Conservation (phyloP, 2,329 filamentous ascomycete genomes). For the Fusarium humuli region DNA sequence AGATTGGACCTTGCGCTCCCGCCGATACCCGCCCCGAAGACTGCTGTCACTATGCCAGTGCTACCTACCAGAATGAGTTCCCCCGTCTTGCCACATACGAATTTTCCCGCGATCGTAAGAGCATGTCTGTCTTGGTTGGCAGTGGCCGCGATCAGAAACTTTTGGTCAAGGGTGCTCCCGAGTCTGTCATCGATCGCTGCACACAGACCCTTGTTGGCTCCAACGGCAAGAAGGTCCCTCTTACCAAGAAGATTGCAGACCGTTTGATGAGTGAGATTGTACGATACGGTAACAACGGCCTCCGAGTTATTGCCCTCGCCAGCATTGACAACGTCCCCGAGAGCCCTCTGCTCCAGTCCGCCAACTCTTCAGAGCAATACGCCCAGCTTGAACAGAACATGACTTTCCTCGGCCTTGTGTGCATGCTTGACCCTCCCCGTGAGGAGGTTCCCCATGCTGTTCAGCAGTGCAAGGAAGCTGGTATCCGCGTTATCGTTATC, state of each 20-base stretch:
- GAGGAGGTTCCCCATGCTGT: conserved; percentile 91
- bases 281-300: conserved; percentile 89
- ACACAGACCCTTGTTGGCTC: conserved; percentile 82
- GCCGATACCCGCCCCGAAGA: conserved; percentile 65
- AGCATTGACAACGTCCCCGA: conserved; percentile 80
- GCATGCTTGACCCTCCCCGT: conserved; percentile 96
- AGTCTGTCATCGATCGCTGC: conserved; percentile 93
- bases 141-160: conserved; percentile 78
- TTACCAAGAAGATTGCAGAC: conserved; percentile 76
- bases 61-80: conserved; percentile 81
- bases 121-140: conserved; percentile 95
- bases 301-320: conserved; percentile 94
- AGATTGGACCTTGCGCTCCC: conserved; percentile 85
- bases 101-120: conserved; percentile 97
- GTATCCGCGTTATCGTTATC: conserved; percentile 97
- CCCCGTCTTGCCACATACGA: conserved; percentile 89
- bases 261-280: conserved; percentile 83
- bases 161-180: conserved; percentile 95
- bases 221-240: conserved; percentile 79
- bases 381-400: conserved; percentile 89
- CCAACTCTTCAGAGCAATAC: conserved; percentile 88
- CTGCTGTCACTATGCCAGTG: conserved; percentile 83
- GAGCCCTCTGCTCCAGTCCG: conserved; percentile 76
- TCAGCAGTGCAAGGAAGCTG: conserved; percentile 87
- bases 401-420: conserved; percentile 92